Base-by-base conservation (phyloP, 768 basidiomycete species). In the Cystofilobasidium ferigula region DNA sequence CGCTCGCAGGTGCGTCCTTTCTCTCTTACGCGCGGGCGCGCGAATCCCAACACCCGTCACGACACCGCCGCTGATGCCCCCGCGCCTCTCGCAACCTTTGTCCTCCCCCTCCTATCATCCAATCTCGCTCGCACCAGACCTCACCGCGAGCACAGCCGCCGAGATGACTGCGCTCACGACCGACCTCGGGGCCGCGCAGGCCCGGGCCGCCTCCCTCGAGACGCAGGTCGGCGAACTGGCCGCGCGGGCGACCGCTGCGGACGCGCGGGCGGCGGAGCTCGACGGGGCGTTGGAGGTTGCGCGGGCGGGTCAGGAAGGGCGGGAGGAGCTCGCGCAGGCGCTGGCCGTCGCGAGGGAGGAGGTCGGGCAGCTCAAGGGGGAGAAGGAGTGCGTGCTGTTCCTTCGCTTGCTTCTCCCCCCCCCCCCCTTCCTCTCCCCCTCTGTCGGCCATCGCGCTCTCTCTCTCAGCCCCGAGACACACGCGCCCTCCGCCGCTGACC, bases 1-100 rank as follows among this genome's bases (percentile, higher is more conserved):
- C 58, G 28, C 57, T 64, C 30, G 16, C 32, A 5, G 8, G 63
- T 64, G 9, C 47, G 63, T 56, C 51, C 12, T 38, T 26, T 36
- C 34, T 40, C 53, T 20, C 62, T 18, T n/a, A n/a, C 35, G 40
- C 7, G 3, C 26, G 4, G 48, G 18, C 32, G 13, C 35, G 4
- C 18, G 7, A 10, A n/a, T 40, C 42, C 1, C 32, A 20, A 16
- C 45, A 4, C 60, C 28, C 20, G 20, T 48, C 26, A 16, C n/a
- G n/a, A n/a, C n/a, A n/a, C n/a, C n/a, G n/a, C n/a, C n/a, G n/a
- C n/a, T n/a, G n/a, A n/a, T n/a, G n/a, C n/a, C n/a, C n/a, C n/a
- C n/a, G n/a, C n/a, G n/a, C n/a, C n/a, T n/a, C n/a, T n/a, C n/a
- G n/a, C n/a, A n/a, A n/a, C n/a, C n/a, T n/a, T n/a, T n/a, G n/a